Base-by-base conservation (phyloP, 1,139 yeast species). In the Zygoascus hellenicus region DNA sequence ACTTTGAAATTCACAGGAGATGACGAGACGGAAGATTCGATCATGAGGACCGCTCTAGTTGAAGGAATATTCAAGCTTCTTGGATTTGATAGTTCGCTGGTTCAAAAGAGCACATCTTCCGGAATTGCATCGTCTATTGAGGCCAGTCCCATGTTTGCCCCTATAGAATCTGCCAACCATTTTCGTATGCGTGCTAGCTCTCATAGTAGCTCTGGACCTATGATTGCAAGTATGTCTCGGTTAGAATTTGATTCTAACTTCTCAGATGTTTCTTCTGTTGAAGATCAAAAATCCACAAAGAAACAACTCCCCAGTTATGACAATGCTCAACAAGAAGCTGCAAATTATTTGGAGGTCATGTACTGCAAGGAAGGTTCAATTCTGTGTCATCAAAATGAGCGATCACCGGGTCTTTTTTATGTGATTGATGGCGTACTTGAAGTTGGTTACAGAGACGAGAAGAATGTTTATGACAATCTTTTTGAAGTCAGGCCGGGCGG, bases 391-490 rank as follows among this genome's bases (percentile, higher is more conserved):
- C 87, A 84, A 53, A 80, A 83, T 45, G 76, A 80, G 6, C 75
- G 76, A 46, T 77, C 82, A 42, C 77, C 83, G 0, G 98, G 97
- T 0, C 62, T 92, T 11, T 87, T 72, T 60, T 89, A 83, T 60
- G 82, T 92, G 6, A 77, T 90, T 43, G 83, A 83, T 49, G 97
- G 97, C 2, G 62, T 72, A 7, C 67, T 89, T 38, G 90, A 84
- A 46, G 85, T 85, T 0, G 71, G 75, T 4, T 71, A 73, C 51
- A 54, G 63, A 9, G 65, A 65, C 36, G 64, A 56, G 48, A 43
- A 49, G 40, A 58, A 56, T 35, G 56, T 57, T 4, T 76, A 75
- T 47, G 69, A 69, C 37, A 64, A 65, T 16, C 63, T 86, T 2
- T 83, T 81, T 57, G 73, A 80, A 0, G 82, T 88, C 1, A 68